Base-by-base conservation (phyloP, 495 filamentous ascomycete genomes). In the Daldinia caldariorum region DNA sequence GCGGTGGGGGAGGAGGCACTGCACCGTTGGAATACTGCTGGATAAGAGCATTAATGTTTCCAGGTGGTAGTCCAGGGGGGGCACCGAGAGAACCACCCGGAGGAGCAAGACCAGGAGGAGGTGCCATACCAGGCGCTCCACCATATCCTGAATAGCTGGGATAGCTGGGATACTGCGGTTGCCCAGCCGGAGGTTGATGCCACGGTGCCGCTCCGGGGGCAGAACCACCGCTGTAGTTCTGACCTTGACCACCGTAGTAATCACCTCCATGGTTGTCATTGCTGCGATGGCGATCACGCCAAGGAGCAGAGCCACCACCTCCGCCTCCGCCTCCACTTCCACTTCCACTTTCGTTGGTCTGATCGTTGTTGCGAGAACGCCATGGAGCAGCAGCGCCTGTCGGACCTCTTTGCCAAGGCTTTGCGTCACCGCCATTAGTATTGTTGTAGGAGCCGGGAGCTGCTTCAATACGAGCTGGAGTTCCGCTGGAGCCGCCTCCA, bases 341-440 rank as follows among this genome's bases (percentile, higher is more conserved):
- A 3, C 26, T 3, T 26, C 56, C 56, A 45, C 56, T 32, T 54
- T 83, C 81, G 47, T 78, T 65, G 50, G 77, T 78, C 61, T 80
- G 79, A 53, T 83, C 80, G 35, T 78, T 79, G 70, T 80, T 77
- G 43, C 82, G 79, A 20, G 74, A 74, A 49, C 82, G 82, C 91
- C 91, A 92, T 16, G 95, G 95, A 73, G 95, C 94, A 66, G 93
- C 87, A 58, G 89, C 93, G 58, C 94, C 93, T 41, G 94, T 91
- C 32, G 93, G 93, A 55, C 92, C 93, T 67, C 90, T 89, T 79
- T 97, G 91, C 95, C 95, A 98, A 29, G 95, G 95, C 78, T 94
- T 94, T 49, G 83, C 83, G 72, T 87, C 85, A 56, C 61, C 59
- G 43, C 74, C 79, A 70, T 83, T 82, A 71, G 80, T 80, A 68